These are phyloP conservation scores for Suillus tomentosus DNA, from an alignment of 768 basidiomycete species.

Conservation along the genomic window DNA sequence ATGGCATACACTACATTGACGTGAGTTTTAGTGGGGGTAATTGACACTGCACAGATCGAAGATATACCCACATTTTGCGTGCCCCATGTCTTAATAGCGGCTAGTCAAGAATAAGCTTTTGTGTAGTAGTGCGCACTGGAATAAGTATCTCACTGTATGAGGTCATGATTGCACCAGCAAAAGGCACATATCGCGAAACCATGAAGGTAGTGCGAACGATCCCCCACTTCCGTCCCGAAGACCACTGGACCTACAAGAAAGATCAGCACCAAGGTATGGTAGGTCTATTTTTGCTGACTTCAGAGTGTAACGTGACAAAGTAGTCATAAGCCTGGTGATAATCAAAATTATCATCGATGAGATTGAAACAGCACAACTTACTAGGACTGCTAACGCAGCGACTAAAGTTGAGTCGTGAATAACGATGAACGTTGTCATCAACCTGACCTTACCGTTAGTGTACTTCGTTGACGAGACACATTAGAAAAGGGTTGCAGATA, in stretches of 20 bases:
- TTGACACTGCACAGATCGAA: not conserved
- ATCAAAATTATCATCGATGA: not conserved
- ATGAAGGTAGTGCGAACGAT: constrained; percentile 5
- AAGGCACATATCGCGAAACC: constrained; percentile 13
- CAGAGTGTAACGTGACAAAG: not conserved
- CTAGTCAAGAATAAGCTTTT: not conserved
- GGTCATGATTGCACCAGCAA: constrained; percentile 11
- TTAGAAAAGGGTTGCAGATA: not conserved
- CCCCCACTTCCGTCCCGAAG: constrained; percentile 13
- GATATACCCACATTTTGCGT: not conserved
- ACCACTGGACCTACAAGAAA: constrained; percentile 21
- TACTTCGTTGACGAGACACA: not conserved
- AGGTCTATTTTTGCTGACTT: not conserved
- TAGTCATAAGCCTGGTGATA: constrained; percentile 1
- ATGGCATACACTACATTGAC: not conserved
- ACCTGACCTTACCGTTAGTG: not conserved
- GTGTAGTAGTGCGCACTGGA: not conserved
- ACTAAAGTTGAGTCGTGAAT: not conserved
- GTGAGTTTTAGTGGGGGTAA: not conserved
- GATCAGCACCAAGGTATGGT: not conserved
- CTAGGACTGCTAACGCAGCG: not conserved
- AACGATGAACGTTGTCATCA: not conserved
- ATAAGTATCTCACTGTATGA: constrained; percentile 1
- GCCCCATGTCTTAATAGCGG: not conserved
- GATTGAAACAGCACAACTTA: not conserved